Conservation (phyloP, 1,284 basidiomycete genomes). For the Pseudozyma sp. region DNA sequence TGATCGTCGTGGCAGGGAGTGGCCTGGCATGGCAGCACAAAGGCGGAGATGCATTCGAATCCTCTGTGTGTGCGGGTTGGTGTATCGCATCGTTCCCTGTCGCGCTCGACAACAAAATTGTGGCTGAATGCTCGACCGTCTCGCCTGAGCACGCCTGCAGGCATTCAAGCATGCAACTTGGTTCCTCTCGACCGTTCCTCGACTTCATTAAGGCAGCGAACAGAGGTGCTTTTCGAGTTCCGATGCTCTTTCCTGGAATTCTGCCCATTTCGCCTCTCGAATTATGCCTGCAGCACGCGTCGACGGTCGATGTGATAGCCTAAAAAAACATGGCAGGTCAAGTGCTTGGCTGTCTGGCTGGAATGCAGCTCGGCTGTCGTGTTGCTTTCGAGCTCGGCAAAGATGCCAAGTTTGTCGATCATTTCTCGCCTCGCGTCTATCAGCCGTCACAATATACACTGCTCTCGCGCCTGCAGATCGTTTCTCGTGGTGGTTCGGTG, state of each 20-base stretch:
- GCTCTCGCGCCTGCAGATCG: not conserved
- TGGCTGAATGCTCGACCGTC: not conserved
- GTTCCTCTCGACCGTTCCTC: constrained; percentile 10
- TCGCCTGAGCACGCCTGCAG: not conserved
- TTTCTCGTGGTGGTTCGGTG: not conserved
- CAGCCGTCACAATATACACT: not conserved
- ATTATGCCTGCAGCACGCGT: not conserved
- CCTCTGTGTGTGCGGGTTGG: not conserved
- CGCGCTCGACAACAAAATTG: not conserved
- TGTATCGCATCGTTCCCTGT: not conserved
- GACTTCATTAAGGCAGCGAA: not conserved
- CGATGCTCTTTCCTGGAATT: constrained; percentile 7
- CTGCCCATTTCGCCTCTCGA: not conserved
- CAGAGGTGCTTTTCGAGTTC: constrained; percentile 20
- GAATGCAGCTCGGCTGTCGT: constrained; percentile 34
- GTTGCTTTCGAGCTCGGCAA: constrained; percentile 10
- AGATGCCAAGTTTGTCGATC: constrained; percentile 48
- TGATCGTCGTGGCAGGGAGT: not conserved
- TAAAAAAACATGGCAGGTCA: constrained; percentile 10
- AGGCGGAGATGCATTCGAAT: not conserved
- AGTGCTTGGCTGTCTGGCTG: constrained; percentile 18
- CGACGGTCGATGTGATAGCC: not conserved
- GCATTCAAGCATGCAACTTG: not conserved
- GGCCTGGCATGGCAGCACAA: not conserved
- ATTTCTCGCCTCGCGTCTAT: constrained; percentile 3